phyloP scores from a whole-genome alignment of 1,284 basidiomycete species.

The Naganishia albida region DNA sequence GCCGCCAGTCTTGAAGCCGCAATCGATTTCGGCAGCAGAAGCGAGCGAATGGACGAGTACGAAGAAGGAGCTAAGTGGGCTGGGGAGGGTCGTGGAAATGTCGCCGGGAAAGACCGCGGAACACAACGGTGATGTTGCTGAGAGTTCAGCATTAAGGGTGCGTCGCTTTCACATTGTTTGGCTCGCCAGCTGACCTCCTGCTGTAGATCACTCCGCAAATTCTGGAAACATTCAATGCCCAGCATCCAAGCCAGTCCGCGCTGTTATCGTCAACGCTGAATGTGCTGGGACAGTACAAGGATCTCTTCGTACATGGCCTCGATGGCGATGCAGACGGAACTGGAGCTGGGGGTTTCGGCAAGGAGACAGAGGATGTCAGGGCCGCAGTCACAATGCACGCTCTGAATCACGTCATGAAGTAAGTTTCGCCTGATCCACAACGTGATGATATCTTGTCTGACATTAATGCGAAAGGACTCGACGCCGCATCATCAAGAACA shows the following conservation, averaged over 20 bases:
- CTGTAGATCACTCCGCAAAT: slow-evolving; percentile 66
- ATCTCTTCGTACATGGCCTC: slow-evolving; percentile 70
- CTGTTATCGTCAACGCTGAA: slow-evolving; percentile 66
- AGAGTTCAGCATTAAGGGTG: slow-evolving; percentile 10
- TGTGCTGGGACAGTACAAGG: slow-evolving; percentile 60
- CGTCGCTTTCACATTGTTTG: background rate
- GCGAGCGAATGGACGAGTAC: slow-evolving; percentile 44
- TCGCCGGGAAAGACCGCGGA: slow-evolving; percentile 56
- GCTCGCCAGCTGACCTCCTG: background rate
- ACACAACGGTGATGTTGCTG: slow-evolving; percentile 35
- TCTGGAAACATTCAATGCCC: slow-evolving; percentile 59
- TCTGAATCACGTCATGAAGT: slow-evolving; percentile 85
- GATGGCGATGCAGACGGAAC: slow-evolving; percentile 54
- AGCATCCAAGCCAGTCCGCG: slow-evolving; percentile 56
- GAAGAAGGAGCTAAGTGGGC: slow-evolving; percentile 39
- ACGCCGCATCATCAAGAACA: slow-evolving; percentile 88
- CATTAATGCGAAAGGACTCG: slow-evolving; percentile 68
- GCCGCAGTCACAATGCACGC: slow-evolving; percentile 72
- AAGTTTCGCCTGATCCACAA: slow-evolving; percentile 40
- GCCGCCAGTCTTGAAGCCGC: slow-evolving; percentile 41
- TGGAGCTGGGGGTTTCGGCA: slow-evolving; percentile 41
- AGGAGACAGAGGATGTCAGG: slow-evolving; percentile 58
- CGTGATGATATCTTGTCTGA: background rate
- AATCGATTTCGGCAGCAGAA: slow-evolving; percentile 38
- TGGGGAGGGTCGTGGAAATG: slow-evolving; percentile 63